phyloP scores from a whole-genome alignment of 2,329 filamentous ascomycete species.

The Dendrostoma leiphaemia region DNA sequence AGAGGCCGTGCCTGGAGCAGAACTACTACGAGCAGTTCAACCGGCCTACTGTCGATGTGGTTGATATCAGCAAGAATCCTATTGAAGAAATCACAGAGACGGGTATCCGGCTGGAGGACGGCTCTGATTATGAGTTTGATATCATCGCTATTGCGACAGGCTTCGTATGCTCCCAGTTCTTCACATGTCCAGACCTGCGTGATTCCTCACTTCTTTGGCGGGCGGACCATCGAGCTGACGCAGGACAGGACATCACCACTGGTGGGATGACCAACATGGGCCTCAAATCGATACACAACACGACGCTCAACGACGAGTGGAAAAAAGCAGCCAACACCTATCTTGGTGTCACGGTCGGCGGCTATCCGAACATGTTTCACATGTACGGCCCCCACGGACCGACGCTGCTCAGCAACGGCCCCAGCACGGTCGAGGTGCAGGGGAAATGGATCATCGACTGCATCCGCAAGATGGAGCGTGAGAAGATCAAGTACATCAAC shows the following conservation, averaged over 20 bases:
- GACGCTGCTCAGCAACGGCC: slow-evolving; percentile 55
- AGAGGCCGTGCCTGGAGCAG: slow-evolving; percentile 43
- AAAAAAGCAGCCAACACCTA: slow-evolving; percentile 38
- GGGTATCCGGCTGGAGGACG: slow-evolving; percentile 38
- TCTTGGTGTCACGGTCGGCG: slow-evolving; percentile 40
- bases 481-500: slow-evolving; percentile 50
- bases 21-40: slow-evolving; percentile 49
- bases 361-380: slow-evolving; percentile 51
- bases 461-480: slow-evolving; percentile 45
- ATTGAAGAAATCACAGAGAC: slow-evolving; percentile 41
- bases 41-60: slow-evolving; percentile 38
- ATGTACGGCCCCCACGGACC: slow-evolving; percentile 57
- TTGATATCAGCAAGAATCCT: slow-evolving; percentile 39
- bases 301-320: slow-evolving; percentile 42
- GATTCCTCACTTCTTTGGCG: no score
- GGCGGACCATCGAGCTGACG: not conserved
- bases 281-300: slow-evolving; percentile 37
- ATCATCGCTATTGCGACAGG: slow-evolving; percentile 44
- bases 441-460: slow-evolving; percentile 53
- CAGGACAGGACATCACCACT: slow-evolving; percentile 12
- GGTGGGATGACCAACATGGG: slow-evolving; percentile 43
- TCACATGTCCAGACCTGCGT: slow-evolving; percentile 25
- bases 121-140: slow-evolving; percentile 41
- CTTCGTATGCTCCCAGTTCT: no score
- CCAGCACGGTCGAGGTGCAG: slow-evolving; percentile 52